Evolutionary conservation across 257 asterid genomes (phyloP).

Genomic region (Linaria vulgaris): DNA sequence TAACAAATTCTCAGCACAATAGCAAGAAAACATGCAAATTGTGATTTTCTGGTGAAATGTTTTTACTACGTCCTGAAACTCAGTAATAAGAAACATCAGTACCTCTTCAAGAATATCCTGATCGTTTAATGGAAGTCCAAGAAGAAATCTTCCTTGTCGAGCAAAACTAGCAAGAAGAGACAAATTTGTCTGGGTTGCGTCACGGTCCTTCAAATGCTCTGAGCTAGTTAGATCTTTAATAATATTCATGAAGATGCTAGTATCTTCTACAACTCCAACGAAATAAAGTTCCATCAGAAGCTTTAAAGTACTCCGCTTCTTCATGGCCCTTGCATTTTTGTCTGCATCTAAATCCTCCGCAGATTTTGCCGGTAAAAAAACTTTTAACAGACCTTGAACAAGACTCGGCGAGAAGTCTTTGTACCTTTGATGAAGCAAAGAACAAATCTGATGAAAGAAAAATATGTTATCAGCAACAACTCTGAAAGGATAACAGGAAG

Average conservation of each 20-base stretch:
- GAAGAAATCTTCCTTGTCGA: slow-evolving; percentile 91
- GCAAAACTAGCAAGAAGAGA: slow-evolving; percentile 97
- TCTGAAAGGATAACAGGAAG: slow-evolving; percentile 2
- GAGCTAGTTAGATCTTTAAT: slow-evolving; percentile 83
- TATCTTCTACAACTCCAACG: slow-evolving; percentile 90
- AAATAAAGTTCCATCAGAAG: slow-evolving; percentile 93
- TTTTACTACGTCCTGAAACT: slow-evolving; percentile 10
- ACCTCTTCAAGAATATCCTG: slow-evolving; percentile 94
- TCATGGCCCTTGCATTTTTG: slow-evolving; percentile 86
- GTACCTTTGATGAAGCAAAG: slow-evolving; percentile 97
- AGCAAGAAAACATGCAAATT: slow-evolving; percentile 14
- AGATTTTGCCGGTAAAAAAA: slow-evolving; percentile 76
- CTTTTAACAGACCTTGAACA: slow-evolving; percentile 89
- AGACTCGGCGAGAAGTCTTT: slow-evolving; percentile 88
- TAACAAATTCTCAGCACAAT: slow-evolving; percentile 21
- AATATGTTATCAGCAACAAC: slow-evolving; percentile 17
- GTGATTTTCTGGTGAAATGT: not conserved
- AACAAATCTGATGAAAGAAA: slow-evolving; percentile 71
- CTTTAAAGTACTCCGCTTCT: slow-evolving; percentile 94
- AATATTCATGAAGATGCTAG: slow-evolving; percentile 66
- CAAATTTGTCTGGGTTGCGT: slow-evolving; percentile 90
- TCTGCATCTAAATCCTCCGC: slow-evolving; percentile 79
- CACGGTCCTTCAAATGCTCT: slow-evolving; percentile 95
- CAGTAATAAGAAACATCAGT: slow-evolving; percentile 17
- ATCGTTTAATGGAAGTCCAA: slow-evolving; percentile 76